Percentiles rank a stretch among this genome's conserved stretches.
phyloP scores from a whole-genome alignment of 2,329 filamentous ascomycete genomes.

The Penicillium aurantiogriseum region DNA sequence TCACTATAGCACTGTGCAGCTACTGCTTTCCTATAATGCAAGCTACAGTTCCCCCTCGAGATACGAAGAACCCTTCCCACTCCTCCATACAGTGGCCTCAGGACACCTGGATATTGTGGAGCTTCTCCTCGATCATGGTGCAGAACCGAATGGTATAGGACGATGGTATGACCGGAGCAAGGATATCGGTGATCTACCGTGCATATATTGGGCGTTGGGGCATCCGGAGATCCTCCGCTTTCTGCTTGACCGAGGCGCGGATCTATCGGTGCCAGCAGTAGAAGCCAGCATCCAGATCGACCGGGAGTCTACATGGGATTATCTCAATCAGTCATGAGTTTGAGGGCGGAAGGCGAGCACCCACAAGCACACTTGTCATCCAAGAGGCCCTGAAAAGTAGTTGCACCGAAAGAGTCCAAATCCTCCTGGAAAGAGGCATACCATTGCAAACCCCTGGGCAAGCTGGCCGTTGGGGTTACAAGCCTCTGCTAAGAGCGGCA shows the following conservation, averaged over 20 bases:
- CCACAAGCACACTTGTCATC: background rate
- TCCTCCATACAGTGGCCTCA: background rate
- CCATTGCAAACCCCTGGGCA: background rate
- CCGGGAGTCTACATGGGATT: background rate
- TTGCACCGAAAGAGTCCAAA: background rate
- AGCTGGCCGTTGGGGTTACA: background rate
- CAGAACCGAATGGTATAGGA: background rate
- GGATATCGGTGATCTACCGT: background rate
- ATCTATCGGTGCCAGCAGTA: background rate
- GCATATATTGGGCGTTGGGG: background rate
- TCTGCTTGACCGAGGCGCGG: background rate
- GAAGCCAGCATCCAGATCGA: background rate
- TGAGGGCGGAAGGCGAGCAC: background rate
- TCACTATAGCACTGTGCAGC: background rate
- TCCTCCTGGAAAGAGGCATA: background rate
- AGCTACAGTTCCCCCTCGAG: background rate
- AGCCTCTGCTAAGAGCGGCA: background rate
- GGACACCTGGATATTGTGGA: background rate
- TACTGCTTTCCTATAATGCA: background rate
- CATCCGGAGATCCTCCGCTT: background rate
- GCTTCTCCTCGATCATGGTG: background rate
- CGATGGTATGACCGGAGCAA: background rate
- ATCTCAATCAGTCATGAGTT: no score
- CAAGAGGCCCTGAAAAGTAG: background rate
- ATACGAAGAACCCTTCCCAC: background rate